Base-by-base conservation (phyloP, 768 basidiomycete genomes). In the Termitomyces sp. region DNA sequence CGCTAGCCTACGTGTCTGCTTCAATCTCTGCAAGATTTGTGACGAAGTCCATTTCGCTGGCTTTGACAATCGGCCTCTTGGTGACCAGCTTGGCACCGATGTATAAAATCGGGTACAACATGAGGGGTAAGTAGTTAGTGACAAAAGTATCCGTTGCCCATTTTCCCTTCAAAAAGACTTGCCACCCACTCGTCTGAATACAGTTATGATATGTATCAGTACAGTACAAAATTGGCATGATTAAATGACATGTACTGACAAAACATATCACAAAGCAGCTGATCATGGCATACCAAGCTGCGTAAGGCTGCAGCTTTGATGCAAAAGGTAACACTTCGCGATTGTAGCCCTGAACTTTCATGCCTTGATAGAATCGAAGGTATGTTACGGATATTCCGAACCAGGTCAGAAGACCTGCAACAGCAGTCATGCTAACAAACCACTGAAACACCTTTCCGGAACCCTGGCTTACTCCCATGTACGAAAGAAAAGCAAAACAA, bases 31-130 rank as follows among this genome's bases (percentile, higher is more conserved):
- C 86, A 58, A 90, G 77, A 62, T 87, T 84, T 5, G 81, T 79
- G 49, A 86, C 75, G 70, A 96, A 95, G 75, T 97, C 96, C 91
- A 98, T 95, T 38, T 96, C 86, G n/a, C 80, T 69, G 0, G 86
- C 64, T 37, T 74, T 70, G 51, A 86, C 76, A 31, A 77, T 65
- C n/a, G 77, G 76, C 48, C 75, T 74, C 68, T 79, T 82, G 61
- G 78, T 83, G 71, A 78, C 81, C 45, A 88, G 61, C 68, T 83
- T 84, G 62, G 86, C 83, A n/a, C 73, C 79, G 42, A 80, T 8
- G 72, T 91, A 96, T 40, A 96, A 69, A 53, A 94, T 57, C 20
- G 92, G 92, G 85, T 94, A 93, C 37, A 87, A 57, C 25, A 69
- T 64, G 6, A 86, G 71, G 20, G 89, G 91, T 48, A 94, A 70